Base-by-base conservation (phyloP, 1,284 basidiomycete genomes). In the Hortiboletus rubellus region DNA sequence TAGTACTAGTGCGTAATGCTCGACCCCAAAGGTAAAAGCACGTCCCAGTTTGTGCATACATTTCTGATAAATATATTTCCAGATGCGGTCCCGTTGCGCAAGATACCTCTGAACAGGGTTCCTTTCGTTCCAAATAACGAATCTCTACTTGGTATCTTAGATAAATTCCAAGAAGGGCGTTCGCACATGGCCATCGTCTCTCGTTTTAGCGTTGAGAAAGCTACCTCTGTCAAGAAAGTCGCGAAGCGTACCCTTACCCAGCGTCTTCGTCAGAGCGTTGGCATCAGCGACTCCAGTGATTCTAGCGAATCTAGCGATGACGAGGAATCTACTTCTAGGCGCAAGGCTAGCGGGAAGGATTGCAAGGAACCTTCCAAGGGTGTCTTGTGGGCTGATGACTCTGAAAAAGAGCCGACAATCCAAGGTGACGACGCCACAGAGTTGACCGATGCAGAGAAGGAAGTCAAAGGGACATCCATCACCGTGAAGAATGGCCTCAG, bases 181-280 rank as follows among this genome's bases (percentile, higher is more conserved):
- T 92, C 89, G 43, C 94, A 96, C 70, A 94, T 96, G 82, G 94
- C 94, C 33, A 89, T 96, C 61, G 92, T 96, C 60, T 86, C 85
- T 56, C 83, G 88, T 46, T 79, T 81, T 65, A 84, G 83, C 48
- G 75, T 79, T 34, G 77, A 82, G 60, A 81, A 83, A 63, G 82
- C 72, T 22, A 66, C 72, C 4, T 76, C 77, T 7, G 60, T 72
- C 49, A 72, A 73, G 60, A 79, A 63, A 43, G 70, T 60, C 3
- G 58, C 58, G 50, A 91, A 89, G 67, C 79, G 80, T 45, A 85
- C 85, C 17, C 77, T 90, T n/a, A 89, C 87, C 0, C 85, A 87
- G 60, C 85, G 87, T 51, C 75, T 89, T 18, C 79, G 82, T 46
- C 77, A 82, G 60, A 79, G 80, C 48, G 86, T 91, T 36, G 82